Evolutionary conservation across 2,329 filamentous ascomycete genomes (phyloP), one percentile per base, ranked within the genome.

Genomic region (Exophiala oligosperma): DNA sequence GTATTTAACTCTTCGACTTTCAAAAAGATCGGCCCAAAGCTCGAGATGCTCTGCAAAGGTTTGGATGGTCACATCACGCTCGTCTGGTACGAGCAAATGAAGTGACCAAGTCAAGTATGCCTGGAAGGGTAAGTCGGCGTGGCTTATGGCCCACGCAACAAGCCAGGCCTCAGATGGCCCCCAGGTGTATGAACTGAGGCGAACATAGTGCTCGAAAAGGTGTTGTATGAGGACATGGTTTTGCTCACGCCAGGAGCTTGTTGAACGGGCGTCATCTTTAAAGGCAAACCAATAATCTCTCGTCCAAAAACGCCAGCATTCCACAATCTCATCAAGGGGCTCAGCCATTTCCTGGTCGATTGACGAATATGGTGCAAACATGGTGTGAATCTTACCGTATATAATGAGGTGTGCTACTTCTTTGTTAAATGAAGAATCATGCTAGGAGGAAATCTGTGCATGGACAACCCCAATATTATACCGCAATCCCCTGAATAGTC

Each of bases 31-130:
- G 24, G 48, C 49, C 59, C 59, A 61, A 9, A 44, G 40, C 12
- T 52, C 11, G 28, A 61, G 51, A 32, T 61, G 59, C 17, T 55
- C 24, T 14, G 41, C 55, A 21, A 61, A 49, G 12, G 32, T 17
- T 37, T 56, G 28, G 35, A 61, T 58, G n/a, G 59, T 58, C 51
- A 53, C 56, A 23, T 52, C 38, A 29, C 41, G 12, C 54, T 52
- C 52, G 11, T 28, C 4, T 11, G 24, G 23, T n/a, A 40, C 14
- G 11, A 40, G 17, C 17, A 55, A 12, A 28, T 41, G 32, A 8
- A 61, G 52, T 14, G 59, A 61, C 59, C 54, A 57, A 14, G n/a
- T 14, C 28, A 61, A 48, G 29, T 54, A 56, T 26, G 56, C 35
- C 11, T 50, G 52, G 35, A 61, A 29, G 4, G 55, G 54, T 12